Conservation (phyloP, 2,329 filamentous ascomycete species). For the Phyllosticta citriasiana region DNA sequence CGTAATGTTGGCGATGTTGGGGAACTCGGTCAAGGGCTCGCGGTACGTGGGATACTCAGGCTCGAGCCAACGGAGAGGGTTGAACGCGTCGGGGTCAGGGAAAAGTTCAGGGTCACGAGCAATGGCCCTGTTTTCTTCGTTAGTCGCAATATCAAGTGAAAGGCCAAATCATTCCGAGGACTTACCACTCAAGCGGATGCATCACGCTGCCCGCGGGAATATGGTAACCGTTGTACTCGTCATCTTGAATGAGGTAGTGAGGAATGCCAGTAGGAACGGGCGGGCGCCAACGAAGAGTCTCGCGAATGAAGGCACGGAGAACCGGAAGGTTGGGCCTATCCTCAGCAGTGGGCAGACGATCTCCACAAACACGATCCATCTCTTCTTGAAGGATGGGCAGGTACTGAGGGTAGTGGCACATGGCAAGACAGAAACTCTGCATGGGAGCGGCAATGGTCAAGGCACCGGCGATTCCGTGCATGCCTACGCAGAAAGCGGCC, state of each 20-base stretch:
- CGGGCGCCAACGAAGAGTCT: conserved; percentile 36
- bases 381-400: conserved; percentile 32
- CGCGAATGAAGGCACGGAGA: conserved; percentile 29
- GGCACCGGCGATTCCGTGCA: conserved; percentile 39
- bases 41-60: conserved; percentile 43
- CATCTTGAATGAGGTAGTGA: conserved; percentile 45
- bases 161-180: background rate
- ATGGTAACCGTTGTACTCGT: conserved; percentile 46
- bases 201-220: conserved; percentile 46
- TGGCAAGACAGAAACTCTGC: conserved; percentile 38
- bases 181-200: conserved; percentile 35
- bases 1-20: conserved; percentile 44
- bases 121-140: conserved; percentile 34
- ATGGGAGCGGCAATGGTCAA: conserved; percentile 38
- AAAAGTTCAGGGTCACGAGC: conserved; percentile 43
- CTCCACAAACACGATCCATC: conserved; percentile 30
- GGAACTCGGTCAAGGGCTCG: conserved; percentile 41
- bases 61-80: conserved; percentile 45
- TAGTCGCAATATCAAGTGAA: conserved; percentile 5
- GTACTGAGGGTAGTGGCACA: conserved; percentile 35
- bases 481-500: conserved; percentile 37
- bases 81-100: conserved; percentile 41
- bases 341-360: conserved; percentile 25
- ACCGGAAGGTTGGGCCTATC: conserved; percentile 31
- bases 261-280: conserved; percentile 40